These are phyloP conservation scores for Suillus luteus DNA, from an alignment of 768 basidiomycete species.

Conservation along the genomic window DNA sequence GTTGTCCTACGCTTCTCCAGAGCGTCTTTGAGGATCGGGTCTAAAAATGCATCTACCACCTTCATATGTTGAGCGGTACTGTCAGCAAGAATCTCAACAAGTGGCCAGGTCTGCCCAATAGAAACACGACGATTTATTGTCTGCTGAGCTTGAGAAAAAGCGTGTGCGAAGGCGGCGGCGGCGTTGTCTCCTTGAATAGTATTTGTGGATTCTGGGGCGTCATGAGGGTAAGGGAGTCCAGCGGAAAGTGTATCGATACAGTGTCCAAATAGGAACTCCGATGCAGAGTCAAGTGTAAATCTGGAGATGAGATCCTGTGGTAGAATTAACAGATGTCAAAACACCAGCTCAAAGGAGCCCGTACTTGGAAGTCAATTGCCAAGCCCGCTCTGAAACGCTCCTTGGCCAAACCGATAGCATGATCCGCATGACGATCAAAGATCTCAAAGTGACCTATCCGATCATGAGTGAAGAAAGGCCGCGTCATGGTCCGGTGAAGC, in stretches of 20 bases:
- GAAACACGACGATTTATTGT: constrained; percentile 29
- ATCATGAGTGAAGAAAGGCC: constrained; percentile 70
- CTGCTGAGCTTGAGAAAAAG: constrained; percentile 39
- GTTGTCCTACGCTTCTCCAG: constrained; percentile 27
- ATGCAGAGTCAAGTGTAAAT: constrained; percentile 55
- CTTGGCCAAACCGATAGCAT: constrained; percentile 47
- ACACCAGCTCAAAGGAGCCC: background rate
- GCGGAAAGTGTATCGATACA: constrained; percentile 42
- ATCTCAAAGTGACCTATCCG: constrained; percentile 63
- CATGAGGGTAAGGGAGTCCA: constrained; percentile 41
- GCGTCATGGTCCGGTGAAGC: constrained; percentile 66
- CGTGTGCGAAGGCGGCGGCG: constrained; percentile 33
- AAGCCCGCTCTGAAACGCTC: constrained; percentile 46
- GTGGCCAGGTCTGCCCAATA: constrained; percentile 42
- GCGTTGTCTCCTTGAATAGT: constrained; percentile 16
- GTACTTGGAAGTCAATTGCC: constrained; percentile 62
- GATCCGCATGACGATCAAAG: constrained; percentile 55
- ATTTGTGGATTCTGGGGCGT: constrained; percentile 16
- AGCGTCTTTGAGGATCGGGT: constrained; percentile 41
- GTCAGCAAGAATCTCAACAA: constrained; percentile 39
- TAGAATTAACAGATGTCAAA: background rate
- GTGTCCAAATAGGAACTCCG: constrained; percentile 53
- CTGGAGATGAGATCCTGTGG: constrained; percentile 45
- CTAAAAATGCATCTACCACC: constrained; percentile 40
- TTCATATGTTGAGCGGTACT: constrained; percentile 36